A percentile compares a stretch with the other conserved stretches of the same genome.
Evolutionary conservation across 2,329 filamentous ascomycete species (phyloP).

Genomic region (Sporothrix variecibatus): DNA sequence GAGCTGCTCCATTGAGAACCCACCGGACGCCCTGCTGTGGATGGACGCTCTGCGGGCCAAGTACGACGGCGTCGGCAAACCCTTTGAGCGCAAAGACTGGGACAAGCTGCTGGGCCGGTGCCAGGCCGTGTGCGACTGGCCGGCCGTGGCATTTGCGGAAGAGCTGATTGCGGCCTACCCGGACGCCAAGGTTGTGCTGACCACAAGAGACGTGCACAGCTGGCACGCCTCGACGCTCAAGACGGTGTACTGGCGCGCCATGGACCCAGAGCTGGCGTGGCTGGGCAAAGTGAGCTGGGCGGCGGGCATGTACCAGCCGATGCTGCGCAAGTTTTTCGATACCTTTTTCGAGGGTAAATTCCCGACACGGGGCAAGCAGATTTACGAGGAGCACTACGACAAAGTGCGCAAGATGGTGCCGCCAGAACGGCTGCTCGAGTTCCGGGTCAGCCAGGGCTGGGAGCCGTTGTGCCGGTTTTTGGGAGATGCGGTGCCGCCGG

Average conservation of each 20-base stretch:
- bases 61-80: conserved; percentile 57
- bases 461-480: conserved; percentile 46
- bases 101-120: conserved; percentile 28
- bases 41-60: conserved; percentile 62
- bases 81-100: conserved; percentile 67
- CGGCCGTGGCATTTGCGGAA: conserved; percentile 39
- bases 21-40: conserved; percentile 68
- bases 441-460: conserved; percentile 44
- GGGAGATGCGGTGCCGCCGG: conserved; percentile 38
- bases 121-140: conserved; percentile 31
- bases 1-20: conserved; percentile 68
- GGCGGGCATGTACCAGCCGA: conserved; percentile 28
- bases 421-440: conserved; percentile 41
- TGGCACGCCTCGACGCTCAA: conserved; percentile 42
- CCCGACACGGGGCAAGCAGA: conserved; percentile 23
- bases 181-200: conserved; percentile 51
- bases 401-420: conserved; percentile 40
- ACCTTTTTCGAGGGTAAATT: conserved; percentile 26
- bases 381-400: conserved; percentile 25
- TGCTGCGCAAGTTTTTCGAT: conserved; percentile 29
- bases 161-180: conserved; percentile 52
- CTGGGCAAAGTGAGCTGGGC: conserved; percentile 23
- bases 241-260: conserved; percentile 27
- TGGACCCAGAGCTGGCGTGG: conserved; percentile 23
- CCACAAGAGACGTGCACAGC: conserved; percentile 43